Conservation (phyloP, 148 eudicot species). For the Amaranthus palmeri region DNA sequence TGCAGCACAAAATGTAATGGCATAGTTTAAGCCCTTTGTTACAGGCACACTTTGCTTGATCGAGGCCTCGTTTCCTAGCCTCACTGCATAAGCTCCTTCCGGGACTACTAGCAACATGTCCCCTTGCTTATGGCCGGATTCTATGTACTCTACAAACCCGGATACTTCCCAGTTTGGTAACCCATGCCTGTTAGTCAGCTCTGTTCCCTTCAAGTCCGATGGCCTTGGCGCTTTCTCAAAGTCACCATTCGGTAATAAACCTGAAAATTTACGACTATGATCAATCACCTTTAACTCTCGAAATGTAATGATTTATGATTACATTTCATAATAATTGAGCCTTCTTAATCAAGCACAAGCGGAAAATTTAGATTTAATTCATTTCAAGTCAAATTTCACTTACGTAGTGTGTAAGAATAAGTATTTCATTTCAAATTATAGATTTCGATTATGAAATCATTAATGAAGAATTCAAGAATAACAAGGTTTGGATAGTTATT, state of each 20-base stretch:
- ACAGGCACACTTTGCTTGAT: constrained; percentile 60
- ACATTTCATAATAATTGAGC: too few relatives aligned
- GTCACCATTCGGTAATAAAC: constrained; percentile 69
- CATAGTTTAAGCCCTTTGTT: constrained; percentile 67
- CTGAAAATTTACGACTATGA: constrained; percentile 27
- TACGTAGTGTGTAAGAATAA: too few relatives aligned
- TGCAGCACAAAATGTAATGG: constrained; percentile 82
- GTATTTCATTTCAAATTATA: too few relatives aligned
- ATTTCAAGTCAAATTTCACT: too few relatives aligned
- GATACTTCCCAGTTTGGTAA: constrained; percentile 62
- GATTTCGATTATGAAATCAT: too few relatives aligned
- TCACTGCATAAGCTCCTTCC: constrained; percentile 69
- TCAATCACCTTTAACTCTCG: too few relatives aligned
- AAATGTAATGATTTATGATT: too few relatives aligned
- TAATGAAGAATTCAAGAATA: too few relatives aligned
- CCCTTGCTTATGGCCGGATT: constrained; percentile 89
- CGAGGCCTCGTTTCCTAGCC: constrained; percentile 91
- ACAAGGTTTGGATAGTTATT: too few relatives aligned
- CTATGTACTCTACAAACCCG: constrained; percentile 87
- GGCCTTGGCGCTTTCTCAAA: constrained; percentile 61
- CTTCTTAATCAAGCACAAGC: too few relatives aligned
- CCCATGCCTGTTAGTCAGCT: constrained; percentile 38
- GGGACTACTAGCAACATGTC: constrained; percentile 93
- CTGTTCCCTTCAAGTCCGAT: constrained; percentile 63
- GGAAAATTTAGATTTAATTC: too few relatives aligned